Percentiles rank a stretch among this genome's conserved stretches.
These are phyloP conservation scores for Metschnikowia bowlesiae DNA, from an alignment of 805 yeast species.

Conservation along the genomic window DNA sequence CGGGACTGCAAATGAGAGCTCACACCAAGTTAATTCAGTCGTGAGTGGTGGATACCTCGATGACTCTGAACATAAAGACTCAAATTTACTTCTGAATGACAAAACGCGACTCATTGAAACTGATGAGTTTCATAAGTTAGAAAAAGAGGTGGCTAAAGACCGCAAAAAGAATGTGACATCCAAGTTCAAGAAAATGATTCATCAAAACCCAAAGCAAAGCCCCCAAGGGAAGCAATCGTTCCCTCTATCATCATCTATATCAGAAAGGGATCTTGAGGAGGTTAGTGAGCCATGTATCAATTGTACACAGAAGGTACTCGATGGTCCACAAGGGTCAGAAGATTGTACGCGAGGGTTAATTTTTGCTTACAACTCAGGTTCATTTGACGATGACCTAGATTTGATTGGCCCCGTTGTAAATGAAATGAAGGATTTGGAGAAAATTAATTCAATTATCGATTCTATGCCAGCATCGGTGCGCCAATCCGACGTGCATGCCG, in stretches of 20 bases:
- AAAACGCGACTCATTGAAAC: background rate
- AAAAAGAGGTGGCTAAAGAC: background rate
- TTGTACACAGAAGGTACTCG: background rate
- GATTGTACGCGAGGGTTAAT: slow-evolving; percentile 55
- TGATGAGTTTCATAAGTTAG: slow-evolving; percentile 2
- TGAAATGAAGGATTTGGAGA: slow-evolving; percentile 49
- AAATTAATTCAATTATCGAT: slow-evolving; percentile 46
- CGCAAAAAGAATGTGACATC: slow-evolving; percentile 5
- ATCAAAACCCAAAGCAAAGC: slow-evolving; percentile 7
- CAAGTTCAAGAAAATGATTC: slow-evolving; percentile 12
- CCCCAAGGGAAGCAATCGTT: background rate
- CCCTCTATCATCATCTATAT: background rate
- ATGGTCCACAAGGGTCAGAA: slow-evolving; percentile 14
- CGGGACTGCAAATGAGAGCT: background rate
- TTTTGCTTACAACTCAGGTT: slow-evolving; percentile 53
- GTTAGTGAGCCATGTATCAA: background rate
- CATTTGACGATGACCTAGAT: slow-evolving; percentile 56
- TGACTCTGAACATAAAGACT: background rate
- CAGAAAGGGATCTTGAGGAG: background rate
- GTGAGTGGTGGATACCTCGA: background rate
- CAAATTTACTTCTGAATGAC: background rate
- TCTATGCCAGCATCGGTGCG: slow-evolving; percentile 13
- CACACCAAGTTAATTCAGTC: background rate
- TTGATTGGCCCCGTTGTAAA: slow-evolving; percentile 56
- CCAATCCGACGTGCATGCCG: slow-evolving; percentile 5